A percentile compares a stretch with the other conserved stretches of the same genome.
Evolutionary conservation across 768 basidiomycete species (phyloP).

Genomic region (Rhizopogon rudus): DNA sequence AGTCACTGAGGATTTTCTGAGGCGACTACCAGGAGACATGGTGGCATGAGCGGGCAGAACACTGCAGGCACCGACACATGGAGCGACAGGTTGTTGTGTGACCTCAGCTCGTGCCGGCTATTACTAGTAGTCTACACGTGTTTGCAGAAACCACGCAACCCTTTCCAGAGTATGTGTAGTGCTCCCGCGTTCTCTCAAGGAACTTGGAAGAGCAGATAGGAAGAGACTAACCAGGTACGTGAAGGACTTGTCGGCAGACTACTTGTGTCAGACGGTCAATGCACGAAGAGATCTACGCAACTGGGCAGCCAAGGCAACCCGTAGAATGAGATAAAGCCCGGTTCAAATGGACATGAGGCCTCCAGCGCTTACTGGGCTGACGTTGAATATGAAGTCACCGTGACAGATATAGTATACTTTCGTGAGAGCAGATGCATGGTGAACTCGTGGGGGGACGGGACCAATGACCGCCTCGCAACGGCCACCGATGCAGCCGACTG

Average conservation of each 20-base stretch:
- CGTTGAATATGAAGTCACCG: not conserved
- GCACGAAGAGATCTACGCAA: not conserved
- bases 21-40: constrained; percentile 39
- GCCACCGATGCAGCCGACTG: not conserved
- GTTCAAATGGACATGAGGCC: not conserved
- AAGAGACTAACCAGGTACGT: not conserved
- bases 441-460: not conserved
- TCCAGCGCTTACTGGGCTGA: not conserved
- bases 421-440: not conserved
- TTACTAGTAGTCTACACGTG: constrained; percentile 20
- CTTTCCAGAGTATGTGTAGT: no score
- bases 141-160: not conserved
- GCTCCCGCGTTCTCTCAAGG: not conserved
- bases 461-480: not conserved
- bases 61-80: constrained; percentile 12
- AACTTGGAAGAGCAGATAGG: not conserved
- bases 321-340: not conserved
- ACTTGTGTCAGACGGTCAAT: not conserved
- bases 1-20: constrained; percentile 34
- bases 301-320: no score
- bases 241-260: not conserved
- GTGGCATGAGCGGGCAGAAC: constrained; percentile 19
- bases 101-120: constrained; percentile 11
- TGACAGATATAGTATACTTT: not conserved
- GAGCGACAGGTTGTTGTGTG: constrained; percentile 5